phyloP scores from a whole-genome alignment of 352 stramenopile genomes.

The Globisporangium ultimum region DNA sequence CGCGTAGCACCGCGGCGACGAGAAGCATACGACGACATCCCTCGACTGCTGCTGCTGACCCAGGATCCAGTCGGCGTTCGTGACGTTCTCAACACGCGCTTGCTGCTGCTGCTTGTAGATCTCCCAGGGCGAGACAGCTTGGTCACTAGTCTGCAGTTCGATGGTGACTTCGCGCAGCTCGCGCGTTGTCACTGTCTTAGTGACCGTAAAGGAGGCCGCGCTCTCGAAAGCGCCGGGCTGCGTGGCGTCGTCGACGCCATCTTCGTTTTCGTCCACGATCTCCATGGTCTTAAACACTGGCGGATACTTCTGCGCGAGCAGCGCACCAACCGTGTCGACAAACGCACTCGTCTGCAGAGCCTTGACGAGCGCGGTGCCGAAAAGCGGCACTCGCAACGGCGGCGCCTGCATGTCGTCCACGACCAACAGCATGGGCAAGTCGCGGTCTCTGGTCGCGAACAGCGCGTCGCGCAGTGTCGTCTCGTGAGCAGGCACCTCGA shows the following conservation, averaged over 20 bases:
- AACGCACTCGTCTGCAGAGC: slow-evolving; percentile 10
- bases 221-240: background rate
- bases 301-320: slow-evolving; percentile 6
- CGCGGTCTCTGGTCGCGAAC: slow-evolving; percentile 22
- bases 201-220: too few relatives aligned
- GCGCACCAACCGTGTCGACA: background rate
- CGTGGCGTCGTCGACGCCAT: background rate
- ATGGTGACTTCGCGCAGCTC: background rate
- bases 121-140: slow-evolving; percentile 12
- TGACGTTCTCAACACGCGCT: background rate
- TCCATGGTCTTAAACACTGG: slow-evolving; percentile 3
- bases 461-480: slow-evolving; percentile 21
- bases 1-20: slow-evolving; percentile 16
- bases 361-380: slow-evolving; percentile 8
- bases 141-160: background rate
- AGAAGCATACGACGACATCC: slow-evolving; percentile 17
- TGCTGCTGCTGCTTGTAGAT: background rate
- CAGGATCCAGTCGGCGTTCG: background rate
- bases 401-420: slow-evolving; percentile 18
- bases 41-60: background rate
- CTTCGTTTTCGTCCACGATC: background rate
- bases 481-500: slow-evolving; percentile 24
- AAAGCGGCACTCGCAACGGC: slow-evolving; percentile 11
- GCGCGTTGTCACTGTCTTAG: background rate
- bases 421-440: slow-evolving; percentile 26